Conservation (phyloP, 2,329 filamentous ascomycete species). For the Biscogniauxia sp. region DNA sequence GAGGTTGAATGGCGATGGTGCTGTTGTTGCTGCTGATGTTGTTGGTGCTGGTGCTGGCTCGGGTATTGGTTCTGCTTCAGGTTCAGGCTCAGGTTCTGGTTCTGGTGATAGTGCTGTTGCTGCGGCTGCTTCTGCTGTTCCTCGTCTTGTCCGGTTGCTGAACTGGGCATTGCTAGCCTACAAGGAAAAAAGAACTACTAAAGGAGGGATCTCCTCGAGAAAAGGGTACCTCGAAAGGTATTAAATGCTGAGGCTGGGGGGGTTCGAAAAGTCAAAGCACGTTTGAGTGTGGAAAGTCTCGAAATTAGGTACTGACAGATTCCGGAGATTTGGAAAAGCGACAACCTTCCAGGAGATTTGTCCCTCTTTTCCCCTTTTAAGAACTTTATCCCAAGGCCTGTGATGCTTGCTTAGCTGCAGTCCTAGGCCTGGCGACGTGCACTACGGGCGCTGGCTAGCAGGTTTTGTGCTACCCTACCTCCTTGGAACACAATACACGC, state of each 20-base stretch:
- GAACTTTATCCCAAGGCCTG: background rate
- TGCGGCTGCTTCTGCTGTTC: slow-evolving; percentile 8
- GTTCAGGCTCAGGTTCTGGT: slow-evolving; percentile 31
- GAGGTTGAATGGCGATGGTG: slow-evolving; percentile 22
- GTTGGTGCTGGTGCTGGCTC: slow-evolving; percentile 19
- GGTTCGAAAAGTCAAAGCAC: background rate
- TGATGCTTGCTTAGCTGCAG: background rate
- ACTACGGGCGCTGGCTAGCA: too few species aligned
- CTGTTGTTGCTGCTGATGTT: slow-evolving; percentile 33
- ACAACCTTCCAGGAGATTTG: background rate
- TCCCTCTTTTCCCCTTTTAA: background rate
- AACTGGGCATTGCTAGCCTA: slow-evolving; percentile 21
- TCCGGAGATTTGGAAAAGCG: background rate
- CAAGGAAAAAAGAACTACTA: slow-evolving; percentile 11
- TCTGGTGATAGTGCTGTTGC: slow-evolving; percentile 25
- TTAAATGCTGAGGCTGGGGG: background rate
- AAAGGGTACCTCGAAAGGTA: slow-evolving; percentile 8
- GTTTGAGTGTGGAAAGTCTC: background rate
- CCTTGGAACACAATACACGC: too few species aligned
- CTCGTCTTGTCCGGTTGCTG: slow-evolving; percentile 23
- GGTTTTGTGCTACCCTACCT: too few species aligned
- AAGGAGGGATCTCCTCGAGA: slow-evolving; percentile 7
- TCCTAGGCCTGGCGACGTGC: background rate
- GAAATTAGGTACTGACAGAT: background rate
- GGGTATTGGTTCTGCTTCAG: slow-evolving; percentile 36